Evolutionary conservation across 805 yeast genomes (phyloP), one percentile per base, ranked within the genome.

Genomic region (Nakazawaea peltata): DNA sequence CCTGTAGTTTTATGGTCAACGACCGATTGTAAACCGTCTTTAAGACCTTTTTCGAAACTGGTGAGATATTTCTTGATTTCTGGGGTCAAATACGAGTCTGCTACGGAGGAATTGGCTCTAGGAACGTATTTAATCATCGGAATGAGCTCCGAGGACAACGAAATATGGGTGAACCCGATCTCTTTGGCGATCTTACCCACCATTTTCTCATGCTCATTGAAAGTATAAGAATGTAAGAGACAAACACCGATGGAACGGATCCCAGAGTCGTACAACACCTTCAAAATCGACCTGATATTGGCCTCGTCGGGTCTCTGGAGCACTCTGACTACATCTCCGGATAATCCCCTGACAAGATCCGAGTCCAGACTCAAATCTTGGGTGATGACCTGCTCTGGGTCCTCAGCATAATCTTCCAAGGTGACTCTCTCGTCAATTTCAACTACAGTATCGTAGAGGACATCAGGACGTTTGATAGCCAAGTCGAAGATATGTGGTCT

Each of bases 361-460:
- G 9, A 18, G 36, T 24, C 30, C 3, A 24, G 36, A 4, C 22
- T 5, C 6, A 30, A 18, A 8, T 37, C 36, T 8, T 51, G 48
- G 40, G 40, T 25, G 33, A 44, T 35, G 35, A 40, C 35, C 15
- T 49, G 43, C 30, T 52, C 59, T 5, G 86, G 87, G 48, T 85
- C 86, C 59, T 84, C 95, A 3, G 81, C 71, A 49, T 69, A 85
- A 47, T 77, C 84, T 48, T 77, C 95, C 14, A 86, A 61, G 1
- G 96, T 85, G 18, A 90, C 88, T 44, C 97, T 67, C 57, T 90
- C 97, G 49, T 87, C 94, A 28, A 90, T 65, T 55, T 90, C 97
- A 28, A 80, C 67, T 1, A 90, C 96, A 2, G 67, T 54, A 34
- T 79, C 77, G 48, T 86, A 87, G 22, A 90, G 64, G 15, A 76